Evolutionary conservation across 164 flowering plant genomes (phyloP).

Genomic region (Vitis rupestris): DNA sequence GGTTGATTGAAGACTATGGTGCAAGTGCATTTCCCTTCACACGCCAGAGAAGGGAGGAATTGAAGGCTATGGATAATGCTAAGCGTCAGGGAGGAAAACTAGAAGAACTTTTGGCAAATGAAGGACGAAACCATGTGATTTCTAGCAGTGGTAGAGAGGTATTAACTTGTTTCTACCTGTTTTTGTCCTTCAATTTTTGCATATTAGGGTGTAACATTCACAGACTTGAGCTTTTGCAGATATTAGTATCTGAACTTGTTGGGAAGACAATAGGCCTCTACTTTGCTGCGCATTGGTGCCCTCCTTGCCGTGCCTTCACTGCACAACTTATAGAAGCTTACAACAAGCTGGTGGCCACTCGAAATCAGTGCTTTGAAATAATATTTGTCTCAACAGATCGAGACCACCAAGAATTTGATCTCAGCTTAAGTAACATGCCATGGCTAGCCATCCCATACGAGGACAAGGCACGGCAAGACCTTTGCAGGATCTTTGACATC

Average conservation of each 20-base stretch:
- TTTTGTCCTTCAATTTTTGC: neutral
- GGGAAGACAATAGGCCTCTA: conserved; percentile 64
- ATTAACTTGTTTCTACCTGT: neutral
- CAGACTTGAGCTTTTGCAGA: conserved; percentile 25
- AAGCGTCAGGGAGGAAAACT: conserved; percentile 39
- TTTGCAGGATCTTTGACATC: conserved; percentile 50
- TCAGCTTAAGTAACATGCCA: conserved; percentile 45
- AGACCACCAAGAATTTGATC: conserved; percentile 45
- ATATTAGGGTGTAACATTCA: neutral
- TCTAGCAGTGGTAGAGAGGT: conserved; percentile 43
- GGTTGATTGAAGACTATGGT: conserved; percentile 52
- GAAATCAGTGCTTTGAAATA: conserved; percentile 30
- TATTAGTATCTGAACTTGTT: conserved; percentile 35
- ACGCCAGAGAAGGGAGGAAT: conserved; percentile 36
- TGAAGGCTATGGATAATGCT: conserved; percentile 38
- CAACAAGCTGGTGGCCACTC: conserved; percentile 25
- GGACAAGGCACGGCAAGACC: conserved; percentile 46
- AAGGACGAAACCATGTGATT: conserved; percentile 33
- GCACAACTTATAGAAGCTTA: conserved; percentile 42
- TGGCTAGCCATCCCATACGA: conserved; percentile 61
- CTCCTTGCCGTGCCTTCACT: conserved; percentile 55
- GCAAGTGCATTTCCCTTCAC: conserved; percentile 56
- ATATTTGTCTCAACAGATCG: conserved; percentile 52
- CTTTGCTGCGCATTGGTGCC: conserved; percentile 65
- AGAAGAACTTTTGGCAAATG: conserved; percentile 38